A percentile compares a stretch with the other conserved stretches of the same genome.
Evolutionary conservation across 2,329 filamentous ascomycete species (phyloP).

Genomic region (Calonectria pauciramosa): DNA sequence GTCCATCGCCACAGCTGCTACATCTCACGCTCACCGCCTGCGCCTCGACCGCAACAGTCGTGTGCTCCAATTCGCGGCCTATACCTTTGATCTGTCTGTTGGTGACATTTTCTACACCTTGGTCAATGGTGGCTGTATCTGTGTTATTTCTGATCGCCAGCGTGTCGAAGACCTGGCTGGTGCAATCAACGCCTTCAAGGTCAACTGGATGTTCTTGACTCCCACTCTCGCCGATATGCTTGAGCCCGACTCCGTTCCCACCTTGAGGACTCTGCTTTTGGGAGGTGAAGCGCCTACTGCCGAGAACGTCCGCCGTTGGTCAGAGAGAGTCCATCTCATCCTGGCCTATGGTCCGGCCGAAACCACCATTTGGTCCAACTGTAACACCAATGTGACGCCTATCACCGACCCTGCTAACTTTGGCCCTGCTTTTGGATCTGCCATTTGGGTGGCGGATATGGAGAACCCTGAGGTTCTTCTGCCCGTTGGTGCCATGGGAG

Average conservation of each 20-base stretch:
- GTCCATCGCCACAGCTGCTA: not conserved
- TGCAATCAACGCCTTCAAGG: not conserved
- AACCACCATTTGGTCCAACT: conserved; percentile 4
- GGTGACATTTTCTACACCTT: conserved; percentile 1
- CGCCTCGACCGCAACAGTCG: not conserved
- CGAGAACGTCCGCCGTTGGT: not conserved
- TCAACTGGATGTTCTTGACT: conserved; percentile 9
- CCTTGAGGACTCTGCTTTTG: not conserved
- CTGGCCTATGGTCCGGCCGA: not conserved
- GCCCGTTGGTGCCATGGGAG: not conserved
- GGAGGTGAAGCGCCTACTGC: conserved; percentile 1
- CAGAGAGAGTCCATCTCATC: not conserved
- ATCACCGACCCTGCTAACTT: not conserved
- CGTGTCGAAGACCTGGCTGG: not conserved
- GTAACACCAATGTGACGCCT: not conserved
- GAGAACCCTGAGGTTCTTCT: not conserved
- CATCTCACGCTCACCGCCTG: not conserved
- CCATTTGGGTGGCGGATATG: not conserved
- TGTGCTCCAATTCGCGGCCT: not conserved
- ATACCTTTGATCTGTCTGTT: not conserved
- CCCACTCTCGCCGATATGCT: not conserved
- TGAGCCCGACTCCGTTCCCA: not conserved
- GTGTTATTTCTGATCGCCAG: not conserved
- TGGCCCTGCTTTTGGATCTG: not conserved
- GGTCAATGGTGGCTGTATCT: not conserved